Percentiles rank a stretch among this genome's conserved stretches.
phyloP scores from a whole-genome alignment of 495 filamentous ascomycete genomes.

The Polyplosphaeria fusca region DNA sequence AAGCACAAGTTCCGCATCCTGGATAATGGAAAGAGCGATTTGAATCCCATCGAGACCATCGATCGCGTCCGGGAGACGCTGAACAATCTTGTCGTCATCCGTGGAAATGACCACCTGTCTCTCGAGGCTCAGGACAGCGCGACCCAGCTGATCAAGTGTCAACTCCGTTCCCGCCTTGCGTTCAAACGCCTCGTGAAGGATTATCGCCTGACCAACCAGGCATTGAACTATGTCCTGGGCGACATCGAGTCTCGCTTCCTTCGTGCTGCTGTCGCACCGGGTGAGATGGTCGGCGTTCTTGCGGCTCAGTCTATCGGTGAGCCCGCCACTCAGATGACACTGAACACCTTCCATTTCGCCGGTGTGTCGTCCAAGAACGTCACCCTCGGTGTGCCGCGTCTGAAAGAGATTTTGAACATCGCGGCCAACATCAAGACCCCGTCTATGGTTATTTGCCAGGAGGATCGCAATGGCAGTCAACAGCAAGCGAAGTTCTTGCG shows the following conservation, averaged over 20 bases:
- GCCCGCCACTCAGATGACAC: slow-evolving; percentile 97
- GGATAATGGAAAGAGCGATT: slow-evolving; percentile 75
- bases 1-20: slow-evolving; percentile 88
- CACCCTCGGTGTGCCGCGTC: slow-evolving; percentile 94
- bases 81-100: slow-evolving; percentile 74
- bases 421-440: slow-evolving; percentile 98
- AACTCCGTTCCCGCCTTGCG: slow-evolving; percentile 81
- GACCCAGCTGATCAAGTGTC: slow-evolving; percentile 85
- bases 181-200: slow-evolving; percentile 86
- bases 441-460: slow-evolving; percentile 90
- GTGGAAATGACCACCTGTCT: slow-evolving; percentile 77
- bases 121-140: slow-evolving; percentile 83
- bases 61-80: slow-evolving; percentile 73
- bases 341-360: slow-evolving; percentile 99
- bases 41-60: slow-evolving; percentile 87
- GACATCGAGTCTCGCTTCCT: slow-evolving; percentile 85
- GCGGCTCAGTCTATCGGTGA: slow-evolving; percentile 98
- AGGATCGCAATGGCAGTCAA: slow-evolving; percentile 52
- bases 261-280: slow-evolving; percentile 74
- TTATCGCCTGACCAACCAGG: slow-evolving; percentile 81
- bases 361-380: slow-evolving; percentile 99
- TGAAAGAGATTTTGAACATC: slow-evolving; percentile 99
- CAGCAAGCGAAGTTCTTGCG: slow-evolving; percentile 87
- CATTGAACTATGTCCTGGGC: slow-evolving; percentile 88
- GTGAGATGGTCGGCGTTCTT: slow-evolving; percentile 98